These are phyloP conservation scores for Corymbia calophylla DNA, from an alignment of 441 rosid species.

Conservation along the genomic window DNA sequence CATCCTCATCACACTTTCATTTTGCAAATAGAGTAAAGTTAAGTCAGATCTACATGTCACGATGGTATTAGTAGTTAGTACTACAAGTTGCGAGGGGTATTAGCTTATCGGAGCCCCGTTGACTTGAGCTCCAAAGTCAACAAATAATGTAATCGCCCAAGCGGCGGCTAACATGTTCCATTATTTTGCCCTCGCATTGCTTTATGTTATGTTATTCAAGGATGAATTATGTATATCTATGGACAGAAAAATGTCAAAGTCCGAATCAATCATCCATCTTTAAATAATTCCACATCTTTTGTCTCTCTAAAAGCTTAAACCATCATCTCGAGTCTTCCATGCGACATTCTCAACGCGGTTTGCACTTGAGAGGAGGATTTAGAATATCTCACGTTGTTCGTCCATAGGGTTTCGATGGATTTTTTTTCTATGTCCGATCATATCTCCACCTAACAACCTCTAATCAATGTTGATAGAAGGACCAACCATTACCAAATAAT, in stretches of 20 bases:
- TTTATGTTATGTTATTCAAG: not conserved
- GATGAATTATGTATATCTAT: not conserved
- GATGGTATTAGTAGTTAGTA: not conserved
- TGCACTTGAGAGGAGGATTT: not conserved
- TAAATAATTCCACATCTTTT: not conserved
- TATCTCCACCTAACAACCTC: not conserved
- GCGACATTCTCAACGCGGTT: accelerated
- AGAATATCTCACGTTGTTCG: not conserved
- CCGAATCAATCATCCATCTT: not conserved
- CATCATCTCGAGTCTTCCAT: not conserved
- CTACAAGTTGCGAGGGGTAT: not conserved
- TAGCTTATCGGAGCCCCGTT: not conserved
- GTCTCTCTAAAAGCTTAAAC: not conserved
- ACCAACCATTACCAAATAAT: not conserved
- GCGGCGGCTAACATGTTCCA: not conserved
- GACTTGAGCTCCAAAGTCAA: not conserved
- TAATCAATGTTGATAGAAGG: not conserved
- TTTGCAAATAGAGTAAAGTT: not conserved
- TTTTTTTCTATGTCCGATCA: not conserved
- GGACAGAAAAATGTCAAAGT: not conserved
- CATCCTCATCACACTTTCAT: not conserved
- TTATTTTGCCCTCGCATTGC: not conserved
- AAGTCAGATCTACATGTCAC: not conserved
- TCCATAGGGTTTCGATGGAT: not conserved
- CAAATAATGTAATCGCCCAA: not conserved